Evolutionary conservation across 129 eudicot species (phyloP), one percentile per base, ranked within the genome.

Genomic region (Oenanthe sinensis): DNA sequence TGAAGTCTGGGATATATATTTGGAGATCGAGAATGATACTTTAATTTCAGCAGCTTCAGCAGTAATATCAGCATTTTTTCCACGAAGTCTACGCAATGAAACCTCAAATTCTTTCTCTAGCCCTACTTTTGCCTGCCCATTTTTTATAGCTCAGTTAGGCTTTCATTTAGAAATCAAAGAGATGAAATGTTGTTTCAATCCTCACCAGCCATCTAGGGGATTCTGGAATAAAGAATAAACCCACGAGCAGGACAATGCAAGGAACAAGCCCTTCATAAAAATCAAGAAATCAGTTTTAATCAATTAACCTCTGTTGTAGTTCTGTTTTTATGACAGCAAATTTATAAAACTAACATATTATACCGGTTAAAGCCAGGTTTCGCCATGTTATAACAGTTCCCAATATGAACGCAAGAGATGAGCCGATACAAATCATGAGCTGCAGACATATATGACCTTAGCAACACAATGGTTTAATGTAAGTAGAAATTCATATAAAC

Each of bases 121-220:
- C 11, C 98, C 96, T 2, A 84, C 84, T 44, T 93, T 93, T 15
- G 98, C 98, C 98, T 93, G 81, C 46, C 48, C 84, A 7, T 17
- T 70, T 20, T 47, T 42, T 60, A 42, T 26, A n/a, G 26, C 26
- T 52, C 20, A 74, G 36, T 72, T 40, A 15, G 42, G 54, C 77
- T 1, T 13, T 37, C 19, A 54, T 36, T 20, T 6, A 14, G 54
- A 22, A 33, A 10, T 7, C 6, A 0, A 15, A 14, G 43, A 49
- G 17, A 9, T 28, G 2, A 28, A 17, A 3, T 22, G 44, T 49
- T 50, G 28, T 39, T 36, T 20, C 36, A 60, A 60, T 67, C 6
- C 90, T 62, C 79, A 93, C 98, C 92, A 93, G 95, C 98, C 98
- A 93, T 89, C 98, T 86, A 16, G 98, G 98, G 44, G 98, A 93